Conservation (phyloP, 2,329 filamentous ascomycete species). For the Karstenula rhodostoma region DNA sequence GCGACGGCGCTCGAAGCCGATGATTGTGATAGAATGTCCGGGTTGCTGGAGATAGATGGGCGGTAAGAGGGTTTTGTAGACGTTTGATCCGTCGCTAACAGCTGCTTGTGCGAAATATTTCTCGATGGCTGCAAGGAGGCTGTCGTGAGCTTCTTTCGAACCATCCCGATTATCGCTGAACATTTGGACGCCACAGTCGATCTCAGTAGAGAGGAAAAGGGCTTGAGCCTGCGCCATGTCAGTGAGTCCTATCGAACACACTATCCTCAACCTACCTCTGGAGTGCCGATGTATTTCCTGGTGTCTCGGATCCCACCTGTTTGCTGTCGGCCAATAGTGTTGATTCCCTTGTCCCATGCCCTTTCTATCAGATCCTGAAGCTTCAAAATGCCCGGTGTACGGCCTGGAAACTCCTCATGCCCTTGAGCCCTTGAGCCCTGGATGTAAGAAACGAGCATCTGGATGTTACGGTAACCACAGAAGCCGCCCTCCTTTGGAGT, state of each 20-base stretch:
- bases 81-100: slow-evolving; percentile 61
- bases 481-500: slow-evolving; percentile 84
- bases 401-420: slow-evolving; percentile 65
- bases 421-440: slow-evolving; percentile 66
- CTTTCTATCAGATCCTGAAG: slow-evolving; percentile 87
- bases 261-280: slow-evolving; percentile 67
- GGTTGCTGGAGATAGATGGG: slow-evolving; percentile 92
- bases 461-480: slow-evolving; percentile 94
- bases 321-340: slow-evolving; percentile 75
- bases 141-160: slow-evolving; percentile 57
- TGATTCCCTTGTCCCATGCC: slow-evolving; percentile 88
- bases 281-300: slow-evolving; percentile 93
- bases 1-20: slow-evolving; percentile 77
- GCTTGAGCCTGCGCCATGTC: slow-evolving; percentile 73
- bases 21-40: slow-evolving; percentile 89
- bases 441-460: slow-evolving; percentile 86
- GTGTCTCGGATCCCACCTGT: slow-evolving; percentile 89
- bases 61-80: slow-evolving; percentile 76
- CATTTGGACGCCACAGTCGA: slow-evolving; percentile 64
- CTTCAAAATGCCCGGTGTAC: slow-evolving; percentile 77
- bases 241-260: slow-evolving; percentile 11
- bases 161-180: slow-evolving; percentile 57
- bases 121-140: slow-evolving; percentile 74
- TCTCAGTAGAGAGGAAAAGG: slow-evolving; percentile 73
- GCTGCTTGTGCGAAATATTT: slow-evolving; percentile 72